Conservation (phyloP, 495 filamentous ascomycete species). For the Penicillium longicatenatum region DNA sequence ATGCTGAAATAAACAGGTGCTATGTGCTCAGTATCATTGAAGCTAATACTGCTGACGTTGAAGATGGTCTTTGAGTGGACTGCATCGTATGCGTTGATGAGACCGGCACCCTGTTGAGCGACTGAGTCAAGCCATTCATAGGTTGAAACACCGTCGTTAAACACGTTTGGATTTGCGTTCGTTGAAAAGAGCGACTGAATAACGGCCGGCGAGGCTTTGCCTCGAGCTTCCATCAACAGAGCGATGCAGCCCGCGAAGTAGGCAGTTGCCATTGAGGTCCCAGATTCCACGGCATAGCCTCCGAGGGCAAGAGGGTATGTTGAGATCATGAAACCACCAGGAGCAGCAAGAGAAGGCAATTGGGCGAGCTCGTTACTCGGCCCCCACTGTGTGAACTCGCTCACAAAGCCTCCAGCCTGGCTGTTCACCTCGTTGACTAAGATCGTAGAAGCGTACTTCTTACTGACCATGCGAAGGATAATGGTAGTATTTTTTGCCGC, state of each 20-base stretch:
- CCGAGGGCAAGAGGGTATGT: conserved; percentile 54
- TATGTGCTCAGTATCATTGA: conserved; percentile 60
- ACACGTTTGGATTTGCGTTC: conserved; percentile 41
- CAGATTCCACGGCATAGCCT: conserved; percentile 43
- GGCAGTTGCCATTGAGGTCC: conserved; percentile 60
- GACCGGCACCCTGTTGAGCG: conserved; percentile 57
- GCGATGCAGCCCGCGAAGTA: conserved; percentile 57
- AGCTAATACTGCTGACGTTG: conserved; percentile 54
- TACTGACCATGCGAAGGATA: conserved; percentile 32
- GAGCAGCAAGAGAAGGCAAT: conserved; percentile 54
- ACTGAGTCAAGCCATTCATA: conserved; percentile 51
- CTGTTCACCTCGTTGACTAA: conserved; percentile 16
- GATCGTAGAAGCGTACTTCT: conserved; percentile 19
- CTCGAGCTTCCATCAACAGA: conserved; percentile 47
- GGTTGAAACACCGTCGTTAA: conserved; percentile 48
- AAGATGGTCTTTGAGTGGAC: conserved; percentile 55
- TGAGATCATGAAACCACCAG: conserved; percentile 58
- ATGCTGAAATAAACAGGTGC: conserved; percentile 48
- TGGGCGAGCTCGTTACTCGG: conserved; percentile 56
- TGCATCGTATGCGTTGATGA: conserved; percentile 58
- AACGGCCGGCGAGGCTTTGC: conserved; percentile 35
- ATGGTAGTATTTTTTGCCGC: conserved; percentile 43
- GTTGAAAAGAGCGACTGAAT: conserved; percentile 38
- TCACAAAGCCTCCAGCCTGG: conserved; percentile 34
- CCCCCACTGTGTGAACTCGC: conserved; percentile 56